phyloP scores from a whole-genome alignment of 805 yeast genomes.

The Teunomyces stri region DNA sequence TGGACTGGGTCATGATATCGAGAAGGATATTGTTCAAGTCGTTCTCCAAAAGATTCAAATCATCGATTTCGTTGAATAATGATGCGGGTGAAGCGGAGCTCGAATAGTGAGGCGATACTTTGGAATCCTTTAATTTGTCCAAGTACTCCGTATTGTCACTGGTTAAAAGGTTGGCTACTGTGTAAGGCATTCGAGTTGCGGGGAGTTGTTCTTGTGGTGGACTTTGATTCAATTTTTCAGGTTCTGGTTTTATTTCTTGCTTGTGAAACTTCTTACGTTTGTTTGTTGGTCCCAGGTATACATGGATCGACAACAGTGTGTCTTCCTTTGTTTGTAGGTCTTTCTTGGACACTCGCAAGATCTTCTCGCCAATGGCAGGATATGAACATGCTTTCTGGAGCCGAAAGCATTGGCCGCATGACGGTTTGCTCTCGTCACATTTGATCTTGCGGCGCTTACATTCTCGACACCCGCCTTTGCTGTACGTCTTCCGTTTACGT shows the following conservation, averaged over 20 bases:
- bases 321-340: constrained; percentile 3
- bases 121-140: not conserved
- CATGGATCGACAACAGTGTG: constrained; percentile 5
- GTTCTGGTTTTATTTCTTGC: not conserved
- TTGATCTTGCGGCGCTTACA: constrained; percentile 43
- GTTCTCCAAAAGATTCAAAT: constrained; percentile 32
- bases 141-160: constrained; percentile 1
- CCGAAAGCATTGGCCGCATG: constrained; percentile 30
- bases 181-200: not conserved
- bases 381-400: constrained; percentile 30
- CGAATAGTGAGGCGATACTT: not conserved
- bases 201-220: not conserved
- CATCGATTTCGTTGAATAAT: constrained; percentile 18
- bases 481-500: constrained; percentile 18
- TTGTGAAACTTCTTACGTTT: not conserved
- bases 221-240: not conserved
- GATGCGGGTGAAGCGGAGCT: not conserved
- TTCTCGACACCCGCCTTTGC: constrained; percentile 38
- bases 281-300: constrained; percentile 1
- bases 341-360: constrained; percentile 24
- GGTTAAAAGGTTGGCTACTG: constrained; percentile 1
- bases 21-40: constrained; percentile 39
- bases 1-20: constrained; percentile 33
- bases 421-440: constrained; percentile 32
- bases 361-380: constrained; percentile 34